Conservation (phyloP, 768 basidiomycete species). For the Boletus reticulatus region DNA sequence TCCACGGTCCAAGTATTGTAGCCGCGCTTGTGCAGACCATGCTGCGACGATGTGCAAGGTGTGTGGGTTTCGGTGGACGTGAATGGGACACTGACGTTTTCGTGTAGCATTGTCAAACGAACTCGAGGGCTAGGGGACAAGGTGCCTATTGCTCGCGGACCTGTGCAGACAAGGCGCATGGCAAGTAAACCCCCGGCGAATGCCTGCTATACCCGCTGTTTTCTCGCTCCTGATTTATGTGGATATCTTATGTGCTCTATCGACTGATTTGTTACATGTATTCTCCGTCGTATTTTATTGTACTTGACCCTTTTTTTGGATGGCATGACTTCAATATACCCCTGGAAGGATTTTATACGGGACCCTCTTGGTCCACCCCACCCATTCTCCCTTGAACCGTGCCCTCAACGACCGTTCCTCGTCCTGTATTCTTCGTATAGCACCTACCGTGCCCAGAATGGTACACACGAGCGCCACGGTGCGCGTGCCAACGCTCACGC, state of each 20-base stretch:
- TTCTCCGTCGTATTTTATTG: neutral
- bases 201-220: neutral
- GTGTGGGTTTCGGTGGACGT: neutral
- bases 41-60: slow-evolving; percentile 35
- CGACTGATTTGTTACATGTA: neutral
- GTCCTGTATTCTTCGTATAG: slow-evolving; percentile 4
- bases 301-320: neutral
- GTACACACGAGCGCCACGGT: slow-evolving; percentile 9
- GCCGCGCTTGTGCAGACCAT: slow-evolving; percentile 54
- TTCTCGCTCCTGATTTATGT: neutral
- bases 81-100: neutral
- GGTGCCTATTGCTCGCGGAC: slow-evolving; percentile 26
- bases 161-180: slow-evolving; percentile 20
- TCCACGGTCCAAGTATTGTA: slow-evolving; percentile 55
- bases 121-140: slow-evolving; percentile 12
- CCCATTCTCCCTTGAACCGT: slow-evolving; percentile 21
- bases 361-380: slow-evolving; percentile 42
- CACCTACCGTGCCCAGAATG: slow-evolving; percentile 1
- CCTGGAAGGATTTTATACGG: slow-evolving; percentile 49
- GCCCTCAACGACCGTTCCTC: slow-evolving; percentile 13
- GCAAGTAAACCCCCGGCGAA: slow-evolving; percentile 2
- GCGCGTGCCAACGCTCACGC: slow-evolving; percentile 30
- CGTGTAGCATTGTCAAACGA: slow-evolving; percentile 22
- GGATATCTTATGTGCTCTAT: neutral
- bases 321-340: slow-evolving; percentile 32